Evolutionary conservation across 257 asterid genomes (phyloP).

Genomic region (Perilla frutescens): DNA sequence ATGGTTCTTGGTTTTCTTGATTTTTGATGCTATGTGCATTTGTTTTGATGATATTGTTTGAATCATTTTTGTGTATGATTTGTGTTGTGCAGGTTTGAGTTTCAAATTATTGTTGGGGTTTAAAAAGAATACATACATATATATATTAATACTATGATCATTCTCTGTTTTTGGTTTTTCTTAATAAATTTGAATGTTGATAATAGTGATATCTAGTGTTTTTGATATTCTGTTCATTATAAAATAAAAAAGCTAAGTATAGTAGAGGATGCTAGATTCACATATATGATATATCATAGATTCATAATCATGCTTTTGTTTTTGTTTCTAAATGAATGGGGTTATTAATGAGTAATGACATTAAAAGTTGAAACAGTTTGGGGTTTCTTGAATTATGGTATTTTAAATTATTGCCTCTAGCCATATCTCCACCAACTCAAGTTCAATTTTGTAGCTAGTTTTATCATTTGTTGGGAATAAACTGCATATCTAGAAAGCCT

Average conservation of each 20-base stretch:
- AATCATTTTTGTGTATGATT: constrained; percentile 19
- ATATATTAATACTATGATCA: too few species aligned
- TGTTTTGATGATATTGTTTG: constrained; percentile 10
- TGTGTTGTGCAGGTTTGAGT: constrained; percentile 6
- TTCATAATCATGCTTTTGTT: not conserved
- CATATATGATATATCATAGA: not conserved
- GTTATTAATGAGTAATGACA: constrained; percentile 4
- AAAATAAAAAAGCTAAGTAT: not conserved
- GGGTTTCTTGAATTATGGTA: constrained; percentile 6
- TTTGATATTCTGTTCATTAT: not conserved
- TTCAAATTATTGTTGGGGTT: constrained; percentile 25
- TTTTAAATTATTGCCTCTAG: constrained; percentile 8
- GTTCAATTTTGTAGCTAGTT: not conserved
- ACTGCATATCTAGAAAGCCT: constrained; percentile 1
- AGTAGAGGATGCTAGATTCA: not conserved
- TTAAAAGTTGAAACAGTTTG: constrained; percentile 3
- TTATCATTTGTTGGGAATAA: not conserved
- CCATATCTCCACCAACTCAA: not conserved
- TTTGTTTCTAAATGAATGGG: not conserved
- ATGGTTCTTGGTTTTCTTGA: constrained; percentile 27
- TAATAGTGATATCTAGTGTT: not conserved
- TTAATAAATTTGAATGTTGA: constrained; percentile 10
- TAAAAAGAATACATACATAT: not conserved
- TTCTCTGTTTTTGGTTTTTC: not conserved
- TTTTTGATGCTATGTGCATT: not conserved